Percentiles rank a stretch among this genome's conserved stretches.
phyloP scores from a whole-genome alignment of 352 stramenopile genomes.

The Phytophthora europaea region DNA sequence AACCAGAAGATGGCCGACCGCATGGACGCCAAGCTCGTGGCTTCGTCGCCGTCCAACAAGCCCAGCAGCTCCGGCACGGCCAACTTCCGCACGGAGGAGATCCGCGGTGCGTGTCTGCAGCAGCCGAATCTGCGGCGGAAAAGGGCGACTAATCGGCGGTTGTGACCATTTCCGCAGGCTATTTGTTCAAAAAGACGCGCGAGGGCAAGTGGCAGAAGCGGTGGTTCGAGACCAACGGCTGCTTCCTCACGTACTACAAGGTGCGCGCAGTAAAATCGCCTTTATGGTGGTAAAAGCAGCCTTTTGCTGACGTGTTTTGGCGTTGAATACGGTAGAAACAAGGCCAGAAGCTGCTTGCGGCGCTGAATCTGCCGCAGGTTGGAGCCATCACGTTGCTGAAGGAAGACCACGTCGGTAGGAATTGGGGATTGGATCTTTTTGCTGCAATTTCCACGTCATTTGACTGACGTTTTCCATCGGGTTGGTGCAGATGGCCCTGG shows the following conservation, averaged over 20 bases:
- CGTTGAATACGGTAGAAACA: slow-evolving; percentile 69
- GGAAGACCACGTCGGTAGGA: slow-evolving; percentile 73
- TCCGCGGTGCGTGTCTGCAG: slow-evolving; percentile 48
- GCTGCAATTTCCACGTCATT: neutral
- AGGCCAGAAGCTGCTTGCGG: slow-evolving; percentile 95
- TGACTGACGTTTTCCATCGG: slow-evolving; percentile 15
- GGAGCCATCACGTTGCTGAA: slow-evolving; percentile 79
- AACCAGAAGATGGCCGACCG: slow-evolving; percentile 39
- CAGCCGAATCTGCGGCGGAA: neutral
- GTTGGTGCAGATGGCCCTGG: slow-evolving; percentile 72
- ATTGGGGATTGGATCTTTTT: neutral
- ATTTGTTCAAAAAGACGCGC: slow-evolving; percentile 95
- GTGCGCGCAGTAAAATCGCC: slow-evolving; percentile 37
- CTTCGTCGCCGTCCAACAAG: slow-evolving; percentile 54
- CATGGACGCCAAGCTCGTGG: slow-evolving; percentile 56
- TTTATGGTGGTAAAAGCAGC: neutral
- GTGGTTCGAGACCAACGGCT: slow-evolving; percentile 99
- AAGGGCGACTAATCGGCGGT: slow-evolving; percentile 12
- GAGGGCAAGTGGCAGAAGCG: slow-evolving; percentile 97
- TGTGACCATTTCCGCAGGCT: slow-evolving; percentile 57
- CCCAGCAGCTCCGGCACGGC: slow-evolving; percentile 58
- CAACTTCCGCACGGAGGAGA: slow-evolving; percentile 84
- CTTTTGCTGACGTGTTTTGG: neutral
- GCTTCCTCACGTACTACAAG: slow-evolving; percentile 99
- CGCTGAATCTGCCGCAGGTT: slow-evolving; percentile 94